phyloP scores from a whole-genome alignment of 495 filamentous ascomycete species.

The Hyaloscypha variabilis region DNA sequence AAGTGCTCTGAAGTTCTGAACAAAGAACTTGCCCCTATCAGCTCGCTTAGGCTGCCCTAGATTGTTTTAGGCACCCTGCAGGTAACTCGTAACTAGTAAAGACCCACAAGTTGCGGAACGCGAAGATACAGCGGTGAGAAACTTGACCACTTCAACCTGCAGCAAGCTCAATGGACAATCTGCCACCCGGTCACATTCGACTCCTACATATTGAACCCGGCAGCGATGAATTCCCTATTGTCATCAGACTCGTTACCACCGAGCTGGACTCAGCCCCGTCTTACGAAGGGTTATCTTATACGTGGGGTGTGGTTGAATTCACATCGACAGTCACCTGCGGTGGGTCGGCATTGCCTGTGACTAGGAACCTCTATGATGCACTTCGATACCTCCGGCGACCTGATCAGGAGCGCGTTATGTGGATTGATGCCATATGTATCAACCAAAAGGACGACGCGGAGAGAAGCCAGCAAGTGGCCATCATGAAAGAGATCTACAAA shows the following conservation, averaged over 20 bases:
- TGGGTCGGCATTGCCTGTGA: not conserved
- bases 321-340: not conserved
- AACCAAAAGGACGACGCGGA: not conserved
- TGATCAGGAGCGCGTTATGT: not conserved
- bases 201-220: not conserved
- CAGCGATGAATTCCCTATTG: not conserved
- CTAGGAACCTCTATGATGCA: not conserved
- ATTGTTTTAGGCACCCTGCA: too few species aligned
- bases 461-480: not conserved
- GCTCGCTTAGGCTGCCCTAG: too few species aligned
- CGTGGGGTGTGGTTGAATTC: not conserved
- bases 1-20: too few species aligned
- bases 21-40: too few species aligned
- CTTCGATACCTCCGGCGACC: not conserved
- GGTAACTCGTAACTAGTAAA: too few species aligned
- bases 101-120: too few species aligned
- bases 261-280: not conserved
- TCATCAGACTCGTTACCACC: not conserved
- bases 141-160: not conserved
- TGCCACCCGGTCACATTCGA: not conserved
- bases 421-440: constrained; percentile 6
- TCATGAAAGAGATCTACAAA: not conserved
- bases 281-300: not conserved
- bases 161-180: not conserved
- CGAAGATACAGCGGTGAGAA: not conserved